Evolutionary conservation across 1,139 yeast species (phyloP).

Genomic region (Suhomyces taliae): DNA sequence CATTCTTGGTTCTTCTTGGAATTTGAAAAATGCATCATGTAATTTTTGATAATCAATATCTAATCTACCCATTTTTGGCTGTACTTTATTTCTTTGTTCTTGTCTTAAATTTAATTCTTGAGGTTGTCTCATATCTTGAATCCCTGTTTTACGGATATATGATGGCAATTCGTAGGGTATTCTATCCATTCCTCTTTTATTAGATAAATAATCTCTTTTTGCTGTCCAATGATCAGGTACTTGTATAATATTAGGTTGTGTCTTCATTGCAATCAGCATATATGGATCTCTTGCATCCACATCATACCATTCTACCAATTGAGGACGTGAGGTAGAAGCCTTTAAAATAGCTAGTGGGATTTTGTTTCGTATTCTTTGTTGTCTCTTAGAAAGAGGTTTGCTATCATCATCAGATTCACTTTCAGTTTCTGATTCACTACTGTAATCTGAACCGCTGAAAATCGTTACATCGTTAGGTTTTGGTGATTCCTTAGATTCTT

Average conservation of each 20-base stretch:
- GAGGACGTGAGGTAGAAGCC: conserved; percentile 60
- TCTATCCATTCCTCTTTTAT: conserved; percentile 68
- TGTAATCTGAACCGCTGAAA: conserved; percentile 8
- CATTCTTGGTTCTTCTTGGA: conserved; percentile 72
- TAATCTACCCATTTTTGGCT: conserved; percentile 83
- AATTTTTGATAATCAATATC: conserved; percentile 85
- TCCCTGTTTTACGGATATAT: conserved; percentile 80
- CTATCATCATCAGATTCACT: conserved; percentile 6
- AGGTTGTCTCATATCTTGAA: conserved; percentile 78
- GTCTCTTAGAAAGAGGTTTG: conserved; percentile 34
- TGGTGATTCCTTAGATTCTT: conserved; percentile 16
- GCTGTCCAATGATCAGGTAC: conserved; percentile 87
- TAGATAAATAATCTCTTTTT: conserved; percentile 76
- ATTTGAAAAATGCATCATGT: conserved; percentile 83
- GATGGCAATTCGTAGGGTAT: conserved; percentile 77
- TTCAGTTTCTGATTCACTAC: conserved; percentile 14
- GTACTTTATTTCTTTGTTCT: conserved; percentile 78
- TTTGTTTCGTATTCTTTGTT: conserved; percentile 50
- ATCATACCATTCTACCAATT: conserved; percentile 83
- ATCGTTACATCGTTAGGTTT: background rate
- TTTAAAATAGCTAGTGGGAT: conserved; percentile 72
- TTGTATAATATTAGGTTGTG: conserved; percentile 64
- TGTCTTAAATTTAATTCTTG: conserved; percentile 63
- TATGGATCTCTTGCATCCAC: conserved; percentile 81
- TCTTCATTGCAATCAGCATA: conserved; percentile 62